Evolutionary conservation across 805 yeast genomes (phyloP).

Genomic region (Metschnikowia arizonensis): DNA sequence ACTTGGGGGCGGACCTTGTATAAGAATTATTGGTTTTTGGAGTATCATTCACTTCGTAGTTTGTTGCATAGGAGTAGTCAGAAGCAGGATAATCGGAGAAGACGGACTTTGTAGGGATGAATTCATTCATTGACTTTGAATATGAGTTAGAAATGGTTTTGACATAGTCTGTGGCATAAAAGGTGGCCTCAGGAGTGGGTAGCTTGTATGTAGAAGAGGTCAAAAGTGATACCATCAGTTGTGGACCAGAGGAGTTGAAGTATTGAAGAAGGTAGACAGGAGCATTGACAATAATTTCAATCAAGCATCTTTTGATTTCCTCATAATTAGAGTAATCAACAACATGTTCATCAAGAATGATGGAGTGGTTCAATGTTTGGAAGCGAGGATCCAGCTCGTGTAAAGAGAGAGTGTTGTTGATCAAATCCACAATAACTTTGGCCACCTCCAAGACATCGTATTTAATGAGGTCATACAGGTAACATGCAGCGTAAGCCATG

Average conservation of each 20-base stretch:
- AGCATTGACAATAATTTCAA: conserved; percentile 10
- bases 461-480: conserved; percentile 38
- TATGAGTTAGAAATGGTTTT: too few relatives aligned
- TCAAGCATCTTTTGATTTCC: conserved; percentile 11
- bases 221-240: conserved; percentile 9
- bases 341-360: conserved; percentile 4
- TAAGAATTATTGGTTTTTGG: neutral
- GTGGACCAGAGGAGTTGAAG: conserved; percentile 16
- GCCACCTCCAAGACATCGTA: conserved; percentile 19
- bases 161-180: neutral
- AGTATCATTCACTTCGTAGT: neutral
- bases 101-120: conserved; percentile 1
- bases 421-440: conserved; percentile 29
- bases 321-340: conserved; percentile 7
- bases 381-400: conserved; percentile 19
- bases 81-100: conserved; percentile 9
- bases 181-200: neutral
- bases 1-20: neutral
- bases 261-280: conserved; percentile 13
- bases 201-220: conserved; percentile 3
- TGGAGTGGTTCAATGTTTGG: conserved; percentile 22
- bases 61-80: conserved; percentile 3
- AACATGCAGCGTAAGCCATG: conserved; percentile 45
- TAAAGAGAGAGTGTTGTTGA: conserved; percentile 29
- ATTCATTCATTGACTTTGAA: neutral